A percentile compares a stretch with the other conserved stretches of the same genome.
Conservation (phyloP, 495 filamentous ascomycete genomes). For the Letharia lupina region DNA sequence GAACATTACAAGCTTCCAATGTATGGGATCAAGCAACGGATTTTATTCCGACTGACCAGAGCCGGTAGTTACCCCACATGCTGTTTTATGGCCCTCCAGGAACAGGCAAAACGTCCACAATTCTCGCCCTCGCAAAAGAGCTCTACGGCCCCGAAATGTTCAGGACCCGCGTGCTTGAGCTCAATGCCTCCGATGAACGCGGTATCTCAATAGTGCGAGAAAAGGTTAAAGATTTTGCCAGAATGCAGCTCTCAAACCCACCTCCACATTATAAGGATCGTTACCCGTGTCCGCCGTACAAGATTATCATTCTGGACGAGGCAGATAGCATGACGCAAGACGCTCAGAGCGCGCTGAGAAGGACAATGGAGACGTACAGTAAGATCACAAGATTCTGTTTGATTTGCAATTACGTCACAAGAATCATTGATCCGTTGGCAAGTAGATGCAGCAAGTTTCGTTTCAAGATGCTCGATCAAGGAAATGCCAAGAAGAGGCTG, state of each 20-base stretch:
- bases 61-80: conserved; percentile 82
- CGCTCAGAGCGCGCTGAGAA: conserved; percentile 81
- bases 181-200: conserved; percentile 98
- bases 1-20: conserved; percentile 90
- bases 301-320: conserved; percentile 96
- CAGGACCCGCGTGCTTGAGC: conserved; percentile 87
- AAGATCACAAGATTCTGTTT: conserved; percentile 96
- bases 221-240: conserved; percentile 96
- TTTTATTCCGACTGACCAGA: background rate
- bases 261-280: conserved; percentile 58
- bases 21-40: conserved; percentile 37
- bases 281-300: conserved; percentile 95
- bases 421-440: conserved; percentile 94
- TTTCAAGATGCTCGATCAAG: conserved; percentile 90
- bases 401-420: conserved; percentile 96
- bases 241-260: conserved; percentile 82
- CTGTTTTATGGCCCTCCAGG: conserved; percentile 98
- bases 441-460: conserved; percentile 92
- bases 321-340: conserved; percentile 99
- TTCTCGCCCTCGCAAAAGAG: conserved; percentile 92
- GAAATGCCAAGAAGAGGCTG: conserved; percentile 63
- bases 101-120: conserved; percentile 97
- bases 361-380: conserved; percentile 97
- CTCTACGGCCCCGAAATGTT: conserved; percentile 95
- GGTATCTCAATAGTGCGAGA: conserved; percentile 96